phyloP scores from a whole-genome alignment of 192 early-diverging fungal genomes.

The Podila verticillata region DNA sequence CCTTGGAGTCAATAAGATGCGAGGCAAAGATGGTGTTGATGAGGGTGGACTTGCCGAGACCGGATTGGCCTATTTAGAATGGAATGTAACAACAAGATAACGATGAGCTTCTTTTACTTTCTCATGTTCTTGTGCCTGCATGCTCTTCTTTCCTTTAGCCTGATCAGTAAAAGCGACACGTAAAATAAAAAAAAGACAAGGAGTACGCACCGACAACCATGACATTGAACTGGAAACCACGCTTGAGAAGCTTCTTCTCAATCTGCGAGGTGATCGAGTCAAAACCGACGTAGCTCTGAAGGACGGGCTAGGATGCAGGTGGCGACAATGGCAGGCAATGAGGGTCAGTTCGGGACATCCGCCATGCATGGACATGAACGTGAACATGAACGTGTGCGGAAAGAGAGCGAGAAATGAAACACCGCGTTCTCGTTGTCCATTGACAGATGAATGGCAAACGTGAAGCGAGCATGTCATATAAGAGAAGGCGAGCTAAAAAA shows the following conservation, averaged over 20 bases:
- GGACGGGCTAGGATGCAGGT: slow-evolving; percentile 55
- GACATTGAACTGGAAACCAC: slow-evolving; percentile 97
- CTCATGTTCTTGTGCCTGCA: not conserved
- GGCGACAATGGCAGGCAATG: not conserved
- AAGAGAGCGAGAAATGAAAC: not conserved
- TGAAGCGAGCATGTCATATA: not conserved
- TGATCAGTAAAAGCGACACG: not conserved
- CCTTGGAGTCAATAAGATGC: slow-evolving; percentile 94
- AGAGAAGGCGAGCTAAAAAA: not conserved
- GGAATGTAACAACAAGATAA: not conserved
- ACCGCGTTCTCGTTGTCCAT: not conserved
- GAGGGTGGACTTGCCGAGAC: slow-evolving; percentile 97
- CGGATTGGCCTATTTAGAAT: slow-evolving; percentile 82
- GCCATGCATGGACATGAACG: too few relatives aligned
- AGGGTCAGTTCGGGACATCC: not conserved
- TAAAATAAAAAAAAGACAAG: not conserved
- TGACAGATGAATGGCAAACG: not conserved
- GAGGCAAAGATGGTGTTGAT: slow-evolving; percentile 98
- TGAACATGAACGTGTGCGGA: not conserved
- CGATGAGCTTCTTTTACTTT: slow-evolving; percentile 2
- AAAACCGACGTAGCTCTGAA: slow-evolving; percentile 97
- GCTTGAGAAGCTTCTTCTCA: slow-evolving; percentile 96
- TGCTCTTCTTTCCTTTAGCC: not conserved
- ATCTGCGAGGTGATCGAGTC: slow-evolving; percentile 97
- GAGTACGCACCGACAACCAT: slow-evolving; percentile 92